These are phyloP conservation scores for Lactarius hengduanensis DNA, from an alignment of 768 basidiomycete species.

Conservation along the genomic window DNA sequence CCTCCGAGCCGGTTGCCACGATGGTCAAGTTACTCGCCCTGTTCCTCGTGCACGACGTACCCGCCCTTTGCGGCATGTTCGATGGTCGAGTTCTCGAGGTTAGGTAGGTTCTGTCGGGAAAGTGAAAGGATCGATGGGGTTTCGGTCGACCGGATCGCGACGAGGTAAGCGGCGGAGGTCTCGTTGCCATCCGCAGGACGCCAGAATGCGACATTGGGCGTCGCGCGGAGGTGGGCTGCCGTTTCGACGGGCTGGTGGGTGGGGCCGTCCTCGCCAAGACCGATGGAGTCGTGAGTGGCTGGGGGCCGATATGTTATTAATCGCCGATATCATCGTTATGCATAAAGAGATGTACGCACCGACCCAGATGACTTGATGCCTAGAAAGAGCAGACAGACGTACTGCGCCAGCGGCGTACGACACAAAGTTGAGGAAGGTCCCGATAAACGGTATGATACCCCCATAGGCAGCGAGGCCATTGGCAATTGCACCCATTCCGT, in stretches of 20 bases:
- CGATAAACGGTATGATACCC: slow-evolving; percentile 85
- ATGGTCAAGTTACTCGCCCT: slow-evolving; percentile 84
- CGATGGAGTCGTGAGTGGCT: slow-evolving; percentile 96
- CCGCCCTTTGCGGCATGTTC: slow-evolving; percentile 83
- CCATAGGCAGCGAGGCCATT: slow-evolving; percentile 92
- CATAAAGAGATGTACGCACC: slow-evolving; percentile 46
- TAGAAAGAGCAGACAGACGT: slow-evolving; percentile 83
- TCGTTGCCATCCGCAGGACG: slow-evolving; percentile 95
- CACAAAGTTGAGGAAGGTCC: slow-evolving; percentile 95
- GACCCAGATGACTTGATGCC: slow-evolving; percentile 92
- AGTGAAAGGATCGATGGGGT: slow-evolving; percentile 85
- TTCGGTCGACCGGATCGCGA: slow-evolving; percentile 67
- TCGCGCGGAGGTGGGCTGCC: slow-evolving; percentile 79
- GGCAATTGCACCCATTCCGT: slow-evolving; percentile 94
- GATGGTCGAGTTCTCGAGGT: slow-evolving; percentile 84
- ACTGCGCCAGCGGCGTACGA: slow-evolving; percentile 93
- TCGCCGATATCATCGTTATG: not conserved
- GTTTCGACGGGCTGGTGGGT: slow-evolving; percentile 97
- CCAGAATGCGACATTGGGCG: slow-evolving; percentile 91
- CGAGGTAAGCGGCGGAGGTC: slow-evolving; percentile 88
- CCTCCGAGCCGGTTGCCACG: slow-evolving; percentile 88
- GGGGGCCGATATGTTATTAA: slow-evolving; percentile 7
- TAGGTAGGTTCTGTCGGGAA: slow-evolving; percentile 90
- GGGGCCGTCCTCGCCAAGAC: slow-evolving; percentile 91
- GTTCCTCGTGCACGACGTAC: slow-evolving; percentile 83